Percentiles rank a stretch among this genome's conserved stretches.
These are phyloP conservation scores for Cercophora newfieldiana DNA, from an alignment of 495 filamentous ascomycete species.

Conservation along the genomic window DNA sequence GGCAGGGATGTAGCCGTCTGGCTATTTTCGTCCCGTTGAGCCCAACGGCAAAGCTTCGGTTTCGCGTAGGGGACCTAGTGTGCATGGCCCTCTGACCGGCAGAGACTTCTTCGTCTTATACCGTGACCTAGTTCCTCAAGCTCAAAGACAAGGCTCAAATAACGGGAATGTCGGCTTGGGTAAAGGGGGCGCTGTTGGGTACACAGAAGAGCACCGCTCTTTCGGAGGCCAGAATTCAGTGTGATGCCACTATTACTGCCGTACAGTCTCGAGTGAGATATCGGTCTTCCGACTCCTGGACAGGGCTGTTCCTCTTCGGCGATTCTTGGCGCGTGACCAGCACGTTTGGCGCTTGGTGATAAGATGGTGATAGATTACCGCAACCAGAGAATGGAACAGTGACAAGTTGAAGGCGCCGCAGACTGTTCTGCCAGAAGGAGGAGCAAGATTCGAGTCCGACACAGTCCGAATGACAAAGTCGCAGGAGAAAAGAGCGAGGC, in stretches of 20 bases:
- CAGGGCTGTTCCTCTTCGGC: not conserved
- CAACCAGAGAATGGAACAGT: not conserved
- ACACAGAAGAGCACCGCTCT: not conserved
- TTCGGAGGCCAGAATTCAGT: too few species aligned
- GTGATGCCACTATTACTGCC: too few species aligned
- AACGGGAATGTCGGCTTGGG: not conserved
- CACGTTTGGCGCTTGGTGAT: not conserved
- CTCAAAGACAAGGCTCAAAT: not conserved
- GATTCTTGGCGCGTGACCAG: not conserved
- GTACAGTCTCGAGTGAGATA: not conserved
- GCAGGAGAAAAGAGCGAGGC: not conserved
- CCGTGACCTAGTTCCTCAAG: not conserved
- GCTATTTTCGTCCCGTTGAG: not conserved
- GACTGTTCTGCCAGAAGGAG: not conserved
- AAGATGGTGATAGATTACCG: not conserved
- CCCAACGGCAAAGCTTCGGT: conserved; percentile 17
- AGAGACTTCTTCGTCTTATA: not conserved
- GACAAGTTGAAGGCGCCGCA: not conserved
- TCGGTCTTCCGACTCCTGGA: not conserved
- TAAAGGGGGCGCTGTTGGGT: not conserved
- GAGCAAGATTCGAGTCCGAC: not conserved
- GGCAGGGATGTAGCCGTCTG: not conserved
- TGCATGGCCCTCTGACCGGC: conserved; percentile 30
- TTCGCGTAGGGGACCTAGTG: conserved; percentile 11
- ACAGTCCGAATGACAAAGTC: not conserved